A percentile compares a stretch with the other conserved stretches of the same genome.
Conservation (phyloP, 805 yeast species). For the Suhomyces sp. region DNA sequence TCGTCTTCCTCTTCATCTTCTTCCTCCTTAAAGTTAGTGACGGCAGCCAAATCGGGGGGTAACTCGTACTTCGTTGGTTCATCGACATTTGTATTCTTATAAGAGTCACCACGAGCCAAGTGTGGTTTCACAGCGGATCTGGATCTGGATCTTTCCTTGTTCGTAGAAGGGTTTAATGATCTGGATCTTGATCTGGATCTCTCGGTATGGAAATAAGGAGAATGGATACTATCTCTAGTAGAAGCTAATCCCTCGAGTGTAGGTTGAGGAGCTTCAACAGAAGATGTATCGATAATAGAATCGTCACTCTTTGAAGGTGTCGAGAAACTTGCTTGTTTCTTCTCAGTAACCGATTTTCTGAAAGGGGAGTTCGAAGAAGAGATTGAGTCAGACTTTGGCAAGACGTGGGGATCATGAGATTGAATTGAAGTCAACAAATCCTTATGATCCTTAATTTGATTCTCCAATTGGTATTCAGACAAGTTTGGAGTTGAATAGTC, state of each 20-base stretch:
- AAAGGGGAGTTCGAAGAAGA: not conserved
- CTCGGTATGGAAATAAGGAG: constrained; percentile 36
- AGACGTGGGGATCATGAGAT: constrained; percentile 36
- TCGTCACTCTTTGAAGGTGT: constrained; percentile 9
- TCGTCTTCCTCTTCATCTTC: constrained; percentile 35
- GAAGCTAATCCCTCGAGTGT: constrained; percentile 3
- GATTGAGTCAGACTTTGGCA: constrained; percentile 15
- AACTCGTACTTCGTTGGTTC: constrained; percentile 45
- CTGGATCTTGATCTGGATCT: constrained; percentile 13
- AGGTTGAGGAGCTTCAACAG: not conserved
- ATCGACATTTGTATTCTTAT: constrained; percentile 55
- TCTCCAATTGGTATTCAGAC: constrained; percentile 43
- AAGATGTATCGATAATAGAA: not conserved
- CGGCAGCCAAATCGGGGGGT: constrained; percentile 35
- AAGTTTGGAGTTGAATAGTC: constrained; percentile 44
- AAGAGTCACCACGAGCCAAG: constrained; percentile 76
- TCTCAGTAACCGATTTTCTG: not conserved
- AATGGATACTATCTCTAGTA: constrained; percentile 19
- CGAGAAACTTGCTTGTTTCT: constrained; percentile 6
- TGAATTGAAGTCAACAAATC: constrained; percentile 36
- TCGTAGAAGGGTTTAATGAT: constrained; percentile 13
- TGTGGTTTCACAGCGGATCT: constrained; percentile 46
- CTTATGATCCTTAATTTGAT: constrained; percentile 37
- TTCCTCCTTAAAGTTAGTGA: constrained; percentile 13
- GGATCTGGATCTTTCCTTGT: constrained; percentile 29